These are phyloP conservation scores for Salvia sclarea DNA, from an alignment of 305 asterid genomes.

Conservation along the genomic window DNA sequence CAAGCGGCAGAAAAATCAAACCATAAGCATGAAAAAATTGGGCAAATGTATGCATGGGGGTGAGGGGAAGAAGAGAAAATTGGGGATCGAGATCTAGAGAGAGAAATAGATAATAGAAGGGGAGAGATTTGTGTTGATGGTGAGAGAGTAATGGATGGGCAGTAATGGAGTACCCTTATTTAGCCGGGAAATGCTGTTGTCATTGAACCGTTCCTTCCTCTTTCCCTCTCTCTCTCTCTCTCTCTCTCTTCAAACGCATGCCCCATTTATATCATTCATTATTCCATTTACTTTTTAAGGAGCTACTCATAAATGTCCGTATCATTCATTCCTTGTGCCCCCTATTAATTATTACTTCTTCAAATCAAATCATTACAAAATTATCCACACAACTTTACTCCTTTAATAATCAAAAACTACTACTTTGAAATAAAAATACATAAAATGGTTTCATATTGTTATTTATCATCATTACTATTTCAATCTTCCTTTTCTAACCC, in stretches of 20 bases:
- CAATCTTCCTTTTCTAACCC: not conserved
- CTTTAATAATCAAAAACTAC: not conserved
- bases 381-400: not conserved
- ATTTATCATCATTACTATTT: no score
- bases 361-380: not conserved
- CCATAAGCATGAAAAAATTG: slow-evolving; percentile 46
- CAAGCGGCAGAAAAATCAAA: slow-evolving; percentile 35
- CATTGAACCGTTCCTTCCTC: slow-evolving; percentile 41
- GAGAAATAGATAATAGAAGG: slow-evolving; percentile 29
- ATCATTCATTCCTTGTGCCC: not conserved
- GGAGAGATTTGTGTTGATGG: slow-evolving; percentile 27
- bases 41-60: slow-evolving; percentile 35
- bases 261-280: slow-evolving; percentile 15
- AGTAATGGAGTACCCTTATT: slow-evolving; percentile 23
- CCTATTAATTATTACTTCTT: not conserved
- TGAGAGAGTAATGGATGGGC: slow-evolving; percentile 35
- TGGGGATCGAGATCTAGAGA: slow-evolving; percentile 56
- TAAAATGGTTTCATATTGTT: no score
- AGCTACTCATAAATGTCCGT: not conserved
- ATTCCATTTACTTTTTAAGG: not conserved
- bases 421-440: no score
- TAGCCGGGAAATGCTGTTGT: slow-evolving; percentile 51
- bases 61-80: slow-evolving; percentile 29
- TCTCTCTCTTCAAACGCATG: slow-evolving; percentile 35
- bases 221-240: slow-evolving; percentile 28